Evolutionary conservation across 164 flowering plant species (phyloP).

Genomic region (Amborella trichopoda): DNA sequence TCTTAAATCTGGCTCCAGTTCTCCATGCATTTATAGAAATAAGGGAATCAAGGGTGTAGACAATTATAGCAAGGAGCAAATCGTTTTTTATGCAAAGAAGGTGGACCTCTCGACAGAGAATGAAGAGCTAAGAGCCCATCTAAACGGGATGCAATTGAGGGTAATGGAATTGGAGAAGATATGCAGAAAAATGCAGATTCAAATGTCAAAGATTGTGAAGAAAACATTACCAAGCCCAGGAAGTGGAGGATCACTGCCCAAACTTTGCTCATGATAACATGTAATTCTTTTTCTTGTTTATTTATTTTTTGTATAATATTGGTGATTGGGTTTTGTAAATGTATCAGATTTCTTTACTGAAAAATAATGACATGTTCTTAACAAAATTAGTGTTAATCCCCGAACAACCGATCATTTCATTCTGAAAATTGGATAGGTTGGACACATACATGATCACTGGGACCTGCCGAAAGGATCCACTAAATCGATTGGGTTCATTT

Average conservation of each 20-base stretch:
- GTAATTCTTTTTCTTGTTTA: not conserved
- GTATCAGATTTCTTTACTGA: too few relatives aligned
- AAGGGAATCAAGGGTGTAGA: slow-evolving; percentile 9
- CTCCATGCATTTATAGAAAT: slow-evolving; percentile 11
- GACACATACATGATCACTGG: too few relatives aligned
- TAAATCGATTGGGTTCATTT: too few relatives aligned
- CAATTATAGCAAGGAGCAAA: slow-evolving; percentile 19
- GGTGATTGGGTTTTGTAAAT: too few relatives aligned
- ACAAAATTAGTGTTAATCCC: too few relatives aligned
- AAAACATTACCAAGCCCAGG: slow-evolving; percentile 12
- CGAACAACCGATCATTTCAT: too few relatives aligned
- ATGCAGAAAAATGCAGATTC: slow-evolving; percentile 71
- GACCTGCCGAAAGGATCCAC: too few relatives aligned
- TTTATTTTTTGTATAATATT: not conserved
- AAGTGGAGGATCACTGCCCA: slow-evolving; percentile 47
- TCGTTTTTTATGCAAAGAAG: slow-evolving; percentile 41
- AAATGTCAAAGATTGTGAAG: slow-evolving; percentile 26
- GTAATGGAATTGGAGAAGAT: slow-evolving; percentile 77
- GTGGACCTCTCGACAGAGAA: slow-evolving; percentile 31
- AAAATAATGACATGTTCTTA: too few relatives aligned
- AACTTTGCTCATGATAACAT: slow-evolving; percentile 59
- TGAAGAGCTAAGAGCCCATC: slow-evolving; percentile 44
- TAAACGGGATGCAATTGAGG: slow-evolving; percentile 85
- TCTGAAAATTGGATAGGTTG: too few relatives aligned
- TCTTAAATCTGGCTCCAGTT: slow-evolving; percentile 6